A percentile compares a stretch with the other conserved stretches of the same genome.
Conservation (phyloP, 108 stramenopile species). For the Cyclotella kingstonii region DNA sequence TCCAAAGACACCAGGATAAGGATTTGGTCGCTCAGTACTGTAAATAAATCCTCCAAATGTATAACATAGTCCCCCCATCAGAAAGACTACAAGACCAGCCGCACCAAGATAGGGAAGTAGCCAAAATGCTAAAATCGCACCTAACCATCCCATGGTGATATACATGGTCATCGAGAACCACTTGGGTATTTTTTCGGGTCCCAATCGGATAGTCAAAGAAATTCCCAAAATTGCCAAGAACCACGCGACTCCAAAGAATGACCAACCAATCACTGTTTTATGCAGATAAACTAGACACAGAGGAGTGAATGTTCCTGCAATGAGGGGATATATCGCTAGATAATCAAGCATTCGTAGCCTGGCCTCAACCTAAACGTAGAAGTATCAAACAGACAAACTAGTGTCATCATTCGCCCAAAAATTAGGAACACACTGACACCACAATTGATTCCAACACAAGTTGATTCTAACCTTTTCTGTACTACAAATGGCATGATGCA, state of each 20-base stretch:
- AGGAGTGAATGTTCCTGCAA: constrained; percentile 84
- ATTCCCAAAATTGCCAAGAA: constrained; percentile 58
- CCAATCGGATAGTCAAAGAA: constrained; percentile 46
- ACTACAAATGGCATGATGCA: constrained; percentile 67
- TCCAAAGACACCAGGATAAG: constrained; percentile 69
- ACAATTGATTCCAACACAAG: not conserved
- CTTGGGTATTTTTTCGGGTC: constrained; percentile 58
- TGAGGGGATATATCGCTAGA: constrained; percentile 77
- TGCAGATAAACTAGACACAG: constrained; percentile 69
- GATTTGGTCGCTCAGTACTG: constrained; percentile 58
- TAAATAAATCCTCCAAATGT: constrained; percentile 71
- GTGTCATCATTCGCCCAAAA: not conserved
- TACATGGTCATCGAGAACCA: constrained; percentile 81
- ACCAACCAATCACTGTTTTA: constrained; percentile 69
- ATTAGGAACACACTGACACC: not conserved
- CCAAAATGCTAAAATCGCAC: constrained; percentile 61
- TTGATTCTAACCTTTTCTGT: constrained; percentile 36
- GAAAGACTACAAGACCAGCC: constrained; percentile 49
- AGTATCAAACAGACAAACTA: not conserved
- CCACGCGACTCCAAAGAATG: constrained; percentile 73
- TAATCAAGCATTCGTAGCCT: constrained; percentile 71
- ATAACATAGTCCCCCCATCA: constrained; percentile 58
- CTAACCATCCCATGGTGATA: constrained; percentile 81
- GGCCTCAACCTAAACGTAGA: constrained; percentile 41
- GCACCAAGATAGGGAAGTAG: constrained; percentile 41